phyloP scores from a whole-genome alignment of 73 alveolate species.

The Paramecium caudatum region DNA sequence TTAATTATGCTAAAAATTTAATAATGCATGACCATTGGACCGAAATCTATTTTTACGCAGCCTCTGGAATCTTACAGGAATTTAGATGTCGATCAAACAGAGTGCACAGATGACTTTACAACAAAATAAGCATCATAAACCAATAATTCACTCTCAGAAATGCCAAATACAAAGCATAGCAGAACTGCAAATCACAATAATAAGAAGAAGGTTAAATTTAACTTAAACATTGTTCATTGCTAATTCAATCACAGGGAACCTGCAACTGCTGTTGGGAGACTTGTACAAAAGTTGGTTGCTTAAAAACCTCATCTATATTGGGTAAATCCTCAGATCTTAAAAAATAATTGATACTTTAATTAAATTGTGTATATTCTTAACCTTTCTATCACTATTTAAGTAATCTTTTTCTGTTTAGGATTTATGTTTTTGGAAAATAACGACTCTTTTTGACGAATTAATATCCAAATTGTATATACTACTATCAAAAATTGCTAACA shows the following conservation, averaged over 20 bases:
- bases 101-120: constrained; percentile 49
- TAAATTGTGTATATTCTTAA: no score
- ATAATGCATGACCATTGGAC: neutral
- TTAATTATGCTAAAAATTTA: constrained; percentile 16
- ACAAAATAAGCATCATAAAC: constrained; percentile 6
- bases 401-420: no score
- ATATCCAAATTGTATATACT: no score
- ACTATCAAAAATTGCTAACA: no score
- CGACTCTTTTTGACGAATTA: no score
- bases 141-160: constrained; percentile 17
- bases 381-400: no score
- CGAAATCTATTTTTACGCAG: constrained; percentile 7
- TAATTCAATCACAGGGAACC: constrained; percentile 26
- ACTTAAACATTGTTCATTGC: constrained; percentile 31
- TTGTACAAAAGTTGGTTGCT: constrained; percentile 16
- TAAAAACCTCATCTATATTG: constrained; percentile 16
- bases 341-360: neutral
- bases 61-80: neutral
- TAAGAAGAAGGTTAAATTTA: constrained; percentile 49
- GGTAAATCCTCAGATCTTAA: constrained; percentile 51
- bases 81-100: constrained; percentile 9
- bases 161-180: neutral
- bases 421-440: no score
- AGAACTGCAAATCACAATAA: neutral
- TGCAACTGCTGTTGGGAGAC: constrained; percentile 37